phyloP scores from a whole-genome alignment of 164 flowering plant genomes.

The Santalum album region DNA sequence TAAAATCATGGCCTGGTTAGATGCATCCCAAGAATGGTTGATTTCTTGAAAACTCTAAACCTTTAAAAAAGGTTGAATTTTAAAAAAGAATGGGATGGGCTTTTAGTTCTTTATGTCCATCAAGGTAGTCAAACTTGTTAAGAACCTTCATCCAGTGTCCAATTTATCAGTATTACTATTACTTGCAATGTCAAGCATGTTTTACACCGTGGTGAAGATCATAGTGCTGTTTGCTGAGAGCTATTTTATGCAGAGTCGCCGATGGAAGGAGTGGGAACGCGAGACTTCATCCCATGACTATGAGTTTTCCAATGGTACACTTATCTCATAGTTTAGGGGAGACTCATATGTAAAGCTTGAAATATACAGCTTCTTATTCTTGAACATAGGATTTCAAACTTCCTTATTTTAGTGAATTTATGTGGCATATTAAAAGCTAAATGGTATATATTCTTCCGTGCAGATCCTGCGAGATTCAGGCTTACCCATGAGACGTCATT shows the following conservation, averaged over 20 bases:
- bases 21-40: too few relatives aligned
- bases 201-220: too few relatives aligned
- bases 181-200: too few relatives aligned
- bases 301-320: constrained; percentile 3
- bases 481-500: constrained; percentile 5
- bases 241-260: not conserved
- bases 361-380: not conserved
- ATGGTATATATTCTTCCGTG: not conserved
- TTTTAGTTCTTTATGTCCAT: too few relatives aligned
- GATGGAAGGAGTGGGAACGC: constrained; percentile 3
- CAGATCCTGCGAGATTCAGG: constrained; percentile 4
- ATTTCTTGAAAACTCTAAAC: too few relatives aligned
- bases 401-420: not conserved
- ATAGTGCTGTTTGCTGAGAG: too few relatives aligned
- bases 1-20: too few relatives aligned
- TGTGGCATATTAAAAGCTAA: not conserved
- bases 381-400: not conserved
- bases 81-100: too few relatives aligned
- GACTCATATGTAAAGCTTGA: not conserved
- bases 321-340: not conserved
- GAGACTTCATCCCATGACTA: constrained; percentile 5
- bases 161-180: too few relatives aligned
- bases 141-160: too few relatives aligned
- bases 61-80: too few relatives aligned
- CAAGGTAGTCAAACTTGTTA: too few relatives aligned